Conservation (phyloP, 2,329 filamentous ascomycete species). For the Ascochyta pisi region DNA sequence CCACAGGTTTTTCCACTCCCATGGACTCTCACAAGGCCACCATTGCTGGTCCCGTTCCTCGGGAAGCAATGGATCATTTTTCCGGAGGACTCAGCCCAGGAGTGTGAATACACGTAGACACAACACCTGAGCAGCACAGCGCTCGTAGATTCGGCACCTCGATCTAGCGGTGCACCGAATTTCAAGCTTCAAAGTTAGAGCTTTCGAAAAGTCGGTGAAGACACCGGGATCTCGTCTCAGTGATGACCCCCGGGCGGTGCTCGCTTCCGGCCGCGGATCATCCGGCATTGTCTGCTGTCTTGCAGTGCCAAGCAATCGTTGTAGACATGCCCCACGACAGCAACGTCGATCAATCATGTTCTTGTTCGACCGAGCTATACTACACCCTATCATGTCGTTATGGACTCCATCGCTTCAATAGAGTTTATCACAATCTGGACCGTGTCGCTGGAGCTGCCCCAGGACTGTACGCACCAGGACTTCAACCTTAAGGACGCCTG, state of each 20-base stretch:
- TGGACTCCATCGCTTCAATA: constrained; percentile 1
- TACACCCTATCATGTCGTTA: constrained; percentile 17
- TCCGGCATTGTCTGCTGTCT: constrained; percentile 19
- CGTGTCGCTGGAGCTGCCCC: background rate
- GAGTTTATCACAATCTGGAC: constrained; percentile 3
- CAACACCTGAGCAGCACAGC: constrained; percentile 23
- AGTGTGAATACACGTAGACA: constrained; percentile 11
- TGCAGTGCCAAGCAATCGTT: constrained; percentile 27
- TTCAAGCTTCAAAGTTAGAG: constrained; percentile 37
- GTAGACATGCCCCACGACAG: constrained; percentile 28
- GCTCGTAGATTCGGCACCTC: constrained; percentile 38
- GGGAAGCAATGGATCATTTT: constrained; percentile 7
- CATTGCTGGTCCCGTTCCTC: constrained; percentile 23
- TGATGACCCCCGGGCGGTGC: constrained; percentile 26
- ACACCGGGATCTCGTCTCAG: constrained; percentile 19
- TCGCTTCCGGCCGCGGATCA: constrained; percentile 27
- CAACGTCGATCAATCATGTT: constrained; percentile 39
- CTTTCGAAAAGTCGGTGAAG: constrained; percentile 37
- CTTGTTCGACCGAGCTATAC: constrained; percentile 31
- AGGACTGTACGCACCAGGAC: background rate
- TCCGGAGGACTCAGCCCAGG: background rate
- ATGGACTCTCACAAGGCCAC: constrained; percentile 29
- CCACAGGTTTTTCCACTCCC: constrained; percentile 21
- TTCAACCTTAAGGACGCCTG: background rate
- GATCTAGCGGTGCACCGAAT: constrained; percentile 31